Evolutionary conservation across 83 land plant species (phyloP).

Genomic region (Picea abies): DNA sequence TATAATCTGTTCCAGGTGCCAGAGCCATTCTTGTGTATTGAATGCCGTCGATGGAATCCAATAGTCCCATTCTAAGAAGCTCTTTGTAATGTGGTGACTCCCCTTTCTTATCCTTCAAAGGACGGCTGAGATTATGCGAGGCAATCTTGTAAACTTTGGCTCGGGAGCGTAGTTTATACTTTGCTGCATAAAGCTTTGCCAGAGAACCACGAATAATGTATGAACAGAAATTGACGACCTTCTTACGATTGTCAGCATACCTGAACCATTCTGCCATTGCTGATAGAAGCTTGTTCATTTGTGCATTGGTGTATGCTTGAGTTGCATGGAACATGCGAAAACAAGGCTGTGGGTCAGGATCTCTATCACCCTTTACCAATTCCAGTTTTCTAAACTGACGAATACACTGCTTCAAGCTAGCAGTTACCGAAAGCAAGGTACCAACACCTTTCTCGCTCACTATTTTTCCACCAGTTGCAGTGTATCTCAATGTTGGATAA

Average conservation of each 20-base stretch:
- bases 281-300: slow-evolving; percentile 70
- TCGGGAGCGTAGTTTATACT: slow-evolving; percentile 82
- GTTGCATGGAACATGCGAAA: slow-evolving; percentile 81
- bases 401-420: slow-evolving; percentile 64
- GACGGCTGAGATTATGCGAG: slow-evolving; percentile 64
- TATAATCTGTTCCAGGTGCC: slow-evolving; percentile 69
- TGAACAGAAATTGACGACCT: slow-evolving; percentile 64
- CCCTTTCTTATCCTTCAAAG: slow-evolving; percentile 82
- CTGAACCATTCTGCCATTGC: slow-evolving; percentile 75
- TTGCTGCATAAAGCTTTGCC: slow-evolving; percentile 87
- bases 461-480: slow-evolving; percentile 58
- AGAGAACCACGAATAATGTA: slow-evolving; percentile 78
- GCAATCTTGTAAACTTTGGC: slow-evolving; percentile 84
- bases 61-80: slow-evolving; percentile 65
- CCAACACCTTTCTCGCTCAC: slow-evolving; percentile 65
- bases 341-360: slow-evolving; percentile 78
- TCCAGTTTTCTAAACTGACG: slow-evolving; percentile 58
- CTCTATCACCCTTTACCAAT: slow-evolving; percentile 59
- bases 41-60: slow-evolving; percentile 68
- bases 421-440: slow-evolving; percentile 60
- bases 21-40: slow-evolving; percentile 58
- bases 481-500: slow-evolving; percentile 58
- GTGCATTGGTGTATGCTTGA: slow-evolving; percentile 76
- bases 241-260: slow-evolving; percentile 76
- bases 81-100: slow-evolving; percentile 64